These are phyloP conservation scores for Diversispora epigaea DNA, from an alignment of 192 early-diverging fungal genomes.

Conservation along the genomic window DNA sequence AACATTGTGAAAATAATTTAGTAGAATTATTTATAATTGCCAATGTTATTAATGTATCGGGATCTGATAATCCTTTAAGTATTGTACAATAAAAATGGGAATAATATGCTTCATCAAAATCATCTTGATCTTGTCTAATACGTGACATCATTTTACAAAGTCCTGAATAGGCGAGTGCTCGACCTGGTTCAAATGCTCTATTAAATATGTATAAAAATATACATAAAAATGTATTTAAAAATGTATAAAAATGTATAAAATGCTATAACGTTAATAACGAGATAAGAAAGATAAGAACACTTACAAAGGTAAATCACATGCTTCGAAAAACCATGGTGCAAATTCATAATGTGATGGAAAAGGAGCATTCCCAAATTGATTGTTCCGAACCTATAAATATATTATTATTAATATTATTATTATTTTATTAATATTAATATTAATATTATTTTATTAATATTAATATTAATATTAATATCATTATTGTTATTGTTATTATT, in stretches of 20 bases:
- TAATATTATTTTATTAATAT: too few relatives aligned
- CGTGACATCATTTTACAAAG: constrained; percentile 78
- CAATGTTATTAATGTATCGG: constrained; percentile 56
- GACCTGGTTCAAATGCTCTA: constrained; percentile 65
- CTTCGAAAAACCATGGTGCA: constrained; percentile 76
- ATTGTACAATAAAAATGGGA: constrained; percentile 64
- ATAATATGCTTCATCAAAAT: constrained; percentile 55
- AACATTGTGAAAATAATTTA: constrained; percentile 60
- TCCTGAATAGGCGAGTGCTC: constrained; percentile 63
- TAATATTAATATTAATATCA: too few relatives aligned
- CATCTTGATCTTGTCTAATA: constrained; percentile 59
- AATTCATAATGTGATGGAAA: constrained; percentile 76
- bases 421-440: too few relatives aligned
- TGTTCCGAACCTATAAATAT: constrained; percentile 44
- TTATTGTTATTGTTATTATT: neutral
- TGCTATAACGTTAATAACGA: too few relatives aligned
- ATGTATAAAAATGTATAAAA: too few relatives aligned
- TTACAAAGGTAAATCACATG: constrained; percentile 60
- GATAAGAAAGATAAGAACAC: neutral
- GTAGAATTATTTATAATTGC: constrained; percentile 69
- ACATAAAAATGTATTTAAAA: too few relatives aligned
- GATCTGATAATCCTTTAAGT: constrained; percentile 52
- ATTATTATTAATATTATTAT: too few relatives aligned
- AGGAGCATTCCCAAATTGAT: constrained; percentile 54
- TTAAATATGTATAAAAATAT: constrained; percentile 6